Conservation (phyloP, 257 asterid genomes). For the Ballota nigra region DNA sequence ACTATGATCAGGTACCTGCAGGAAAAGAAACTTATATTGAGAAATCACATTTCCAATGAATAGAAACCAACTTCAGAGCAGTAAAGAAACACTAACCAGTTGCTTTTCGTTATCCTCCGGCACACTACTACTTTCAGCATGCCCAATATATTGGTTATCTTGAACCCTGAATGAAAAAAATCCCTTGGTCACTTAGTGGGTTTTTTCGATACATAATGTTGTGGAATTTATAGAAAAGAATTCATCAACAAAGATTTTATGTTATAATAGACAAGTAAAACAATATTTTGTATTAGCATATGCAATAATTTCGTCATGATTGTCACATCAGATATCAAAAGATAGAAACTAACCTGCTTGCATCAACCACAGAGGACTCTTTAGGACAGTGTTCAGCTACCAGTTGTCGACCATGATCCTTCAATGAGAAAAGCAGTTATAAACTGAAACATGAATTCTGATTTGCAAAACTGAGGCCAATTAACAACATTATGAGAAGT, state of each 20-base stretch:
- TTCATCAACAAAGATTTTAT: too few species aligned
- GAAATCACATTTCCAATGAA: constrained; percentile 4
- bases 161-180: constrained; percentile 37
- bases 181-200: too few species aligned
- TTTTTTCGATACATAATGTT: too few species aligned
- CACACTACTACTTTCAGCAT: too few species aligned
- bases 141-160: too few species aligned
- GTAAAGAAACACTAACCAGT: constrained; percentile 38
- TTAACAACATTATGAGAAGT: neutral
- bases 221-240: too few species aligned
- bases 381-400: too few species aligned
- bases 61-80: constrained; percentile 7
- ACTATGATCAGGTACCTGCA: constrained; percentile 52
- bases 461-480: constrained; percentile 8
- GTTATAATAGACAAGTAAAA: too few species aligned
- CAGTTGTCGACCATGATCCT: constrained; percentile 66
- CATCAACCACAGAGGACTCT: constrained; percentile 39
- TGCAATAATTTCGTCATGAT: too few species aligned
- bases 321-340: too few species aligned
- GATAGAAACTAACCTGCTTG: too few species aligned
- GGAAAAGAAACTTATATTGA: constrained; percentile 4
- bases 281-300: too few species aligned
- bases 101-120: neutral
- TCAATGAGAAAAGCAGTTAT: constrained; percentile 28
- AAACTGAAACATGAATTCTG: constrained; percentile 9